A percentile compares a stretch with the other conserved stretches of the same genome.
These are phyloP conservation scores for Murraya paniculata DNA, from an alignment of 345 rosid genomes.

Conservation along the genomic window DNA sequence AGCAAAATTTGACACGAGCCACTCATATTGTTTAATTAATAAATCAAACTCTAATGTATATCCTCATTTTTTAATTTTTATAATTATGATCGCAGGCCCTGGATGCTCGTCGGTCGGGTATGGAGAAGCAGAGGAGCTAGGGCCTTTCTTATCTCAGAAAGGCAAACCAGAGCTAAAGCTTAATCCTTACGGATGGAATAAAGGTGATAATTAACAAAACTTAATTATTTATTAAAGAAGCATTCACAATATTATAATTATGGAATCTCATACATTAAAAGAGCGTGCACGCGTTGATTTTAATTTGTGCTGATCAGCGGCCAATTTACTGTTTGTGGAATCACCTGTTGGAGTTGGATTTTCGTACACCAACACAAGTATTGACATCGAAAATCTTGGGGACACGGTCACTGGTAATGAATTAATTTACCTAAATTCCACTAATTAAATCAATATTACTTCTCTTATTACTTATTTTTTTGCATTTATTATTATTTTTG, in stretches of 20 bases:
- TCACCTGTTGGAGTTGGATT: conserved; percentile 71
- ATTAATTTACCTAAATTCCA: neutral
- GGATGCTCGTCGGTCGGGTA: conserved; percentile 80
- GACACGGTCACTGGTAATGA: conserved; percentile 50
- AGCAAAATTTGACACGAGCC: too few relatives aligned
- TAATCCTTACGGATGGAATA: conserved; percentile 70
- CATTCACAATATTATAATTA: neutral
- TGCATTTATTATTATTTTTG: neutral
- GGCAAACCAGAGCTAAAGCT: conserved; percentile 42
- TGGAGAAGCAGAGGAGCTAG: conserved; percentile 77
- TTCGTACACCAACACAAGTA: conserved; percentile 50
- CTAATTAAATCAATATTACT: neutral
- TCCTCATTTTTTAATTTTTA: too few relatives aligned
- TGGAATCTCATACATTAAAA: too few relatives aligned
- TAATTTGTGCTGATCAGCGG: conserved; percentile 32
- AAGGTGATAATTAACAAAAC: conserved; percentile 30
- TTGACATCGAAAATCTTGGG: conserved; percentile 49
- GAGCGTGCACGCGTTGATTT: neutral
- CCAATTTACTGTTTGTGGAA: conserved; percentile 66
- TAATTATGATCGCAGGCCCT: conserved; percentile 43
- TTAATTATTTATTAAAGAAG: neutral
- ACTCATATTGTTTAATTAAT: too few relatives aligned
- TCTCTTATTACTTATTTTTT: neutral
- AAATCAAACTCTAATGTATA: too few relatives aligned
- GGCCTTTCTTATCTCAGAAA: conserved; percentile 75